Conservation (phyloP, 495 filamentous ascomycete genomes). For the Annulohypoxylon stygium region DNA sequence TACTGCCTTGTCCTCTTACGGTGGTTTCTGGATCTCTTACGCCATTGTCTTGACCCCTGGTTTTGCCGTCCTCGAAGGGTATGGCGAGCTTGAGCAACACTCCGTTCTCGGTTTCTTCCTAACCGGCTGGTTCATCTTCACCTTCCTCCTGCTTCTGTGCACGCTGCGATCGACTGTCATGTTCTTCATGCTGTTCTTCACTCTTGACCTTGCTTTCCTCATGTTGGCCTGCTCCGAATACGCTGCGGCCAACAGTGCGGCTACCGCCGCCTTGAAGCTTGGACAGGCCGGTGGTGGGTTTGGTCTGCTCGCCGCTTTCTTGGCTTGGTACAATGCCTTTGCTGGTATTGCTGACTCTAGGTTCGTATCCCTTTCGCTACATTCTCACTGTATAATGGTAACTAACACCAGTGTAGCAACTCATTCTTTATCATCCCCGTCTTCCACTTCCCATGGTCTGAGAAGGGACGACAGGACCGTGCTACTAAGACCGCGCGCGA, state of each 20-base stretch:
- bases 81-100: slow-evolving; percentile 53
- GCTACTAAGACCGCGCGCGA: slow-evolving; percentile 54
- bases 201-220: slow-evolving; percentile 91
- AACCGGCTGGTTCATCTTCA: slow-evolving; percentile 99
- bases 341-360: slow-evolving; percentile 95
- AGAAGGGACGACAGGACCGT: slow-evolving; percentile 78
- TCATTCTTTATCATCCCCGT: slow-evolving; percentile 98
- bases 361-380: slow-evolving; percentile 54
- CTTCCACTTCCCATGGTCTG: slow-evolving; percentile 96
- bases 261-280: slow-evolving; percentile 53
- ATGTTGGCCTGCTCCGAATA: slow-evolving; percentile 84
- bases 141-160: slow-evolving; percentile 85
- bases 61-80: slow-evolving; percentile 69
- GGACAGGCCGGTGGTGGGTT: slow-evolving; percentile 89
- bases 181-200: slow-evolving; percentile 96
- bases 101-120: slow-evolving; percentile 88
- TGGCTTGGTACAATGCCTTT: slow-evolving; percentile 97
- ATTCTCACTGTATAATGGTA: slow-evolving; percentile 10
- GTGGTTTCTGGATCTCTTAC: slow-evolving; percentile 96
- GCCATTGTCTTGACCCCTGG: slow-evolving; percentile 90
- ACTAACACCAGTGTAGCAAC: slow-evolving; percentile 61
- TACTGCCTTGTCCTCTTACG: slow-evolving; percentile 95
- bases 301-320: slow-evolving; percentile 87
- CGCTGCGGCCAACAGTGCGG: slow-evolving; percentile 52
- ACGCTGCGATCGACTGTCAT: slow-evolving; percentile 94